Evolutionary conservation across 148 eudicot genomes (phyloP).

Genomic region (Rhododendron williamsianum): DNA sequence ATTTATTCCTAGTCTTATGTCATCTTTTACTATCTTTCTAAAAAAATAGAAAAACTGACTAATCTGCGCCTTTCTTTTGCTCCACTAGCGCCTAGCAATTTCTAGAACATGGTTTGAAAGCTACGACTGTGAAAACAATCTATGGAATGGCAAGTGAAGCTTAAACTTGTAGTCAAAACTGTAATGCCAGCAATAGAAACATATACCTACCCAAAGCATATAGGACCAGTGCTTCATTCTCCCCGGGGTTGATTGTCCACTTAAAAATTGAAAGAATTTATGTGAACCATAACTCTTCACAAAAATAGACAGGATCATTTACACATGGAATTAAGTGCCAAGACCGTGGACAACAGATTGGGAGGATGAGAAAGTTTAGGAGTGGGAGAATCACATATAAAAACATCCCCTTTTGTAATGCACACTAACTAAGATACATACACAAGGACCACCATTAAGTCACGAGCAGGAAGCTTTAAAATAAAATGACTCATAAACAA

Average conservation of each 20-base stretch:
- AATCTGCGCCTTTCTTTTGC: no score
- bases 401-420: background rate
- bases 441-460: background rate
- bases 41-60: no score
- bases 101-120: background rate
- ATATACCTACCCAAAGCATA: conserved; percentile 77
- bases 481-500: background rate
- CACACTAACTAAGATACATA: background rate
- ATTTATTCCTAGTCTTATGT: no score
- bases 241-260: conserved; percentile 92
- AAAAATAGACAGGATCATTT: background rate
- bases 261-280: conserved; percentile 19
- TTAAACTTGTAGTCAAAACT: conserved; percentile 22
- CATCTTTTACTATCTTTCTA: no score
- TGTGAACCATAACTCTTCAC: background rate
- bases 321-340: background rate
- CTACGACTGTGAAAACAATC: background rate
- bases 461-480: background rate
- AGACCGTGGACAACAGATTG: background rate
- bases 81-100: no score
- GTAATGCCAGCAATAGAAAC: conserved; percentile 63
- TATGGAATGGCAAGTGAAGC: background rate
- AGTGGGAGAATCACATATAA: background rate
- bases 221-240: conserved; percentile 79
- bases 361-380: background rate